Evolutionary conservation across 1,284 basidiomycete species (phyloP), one percentile per base, ranked within the genome.

Genomic region (Tilletia walkeri): DNA sequence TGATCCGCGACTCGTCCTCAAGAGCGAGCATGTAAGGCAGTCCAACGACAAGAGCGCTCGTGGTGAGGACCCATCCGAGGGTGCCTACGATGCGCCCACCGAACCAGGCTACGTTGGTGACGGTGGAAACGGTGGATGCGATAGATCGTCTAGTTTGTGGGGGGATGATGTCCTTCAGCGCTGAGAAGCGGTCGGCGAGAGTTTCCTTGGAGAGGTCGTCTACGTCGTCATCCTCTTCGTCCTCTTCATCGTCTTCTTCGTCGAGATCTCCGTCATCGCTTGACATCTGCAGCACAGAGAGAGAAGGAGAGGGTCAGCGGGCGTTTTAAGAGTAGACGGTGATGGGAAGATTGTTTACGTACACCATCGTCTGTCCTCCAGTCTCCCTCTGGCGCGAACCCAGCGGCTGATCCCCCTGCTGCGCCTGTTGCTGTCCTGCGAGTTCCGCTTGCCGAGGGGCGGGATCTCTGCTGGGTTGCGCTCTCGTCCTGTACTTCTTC

Each of bases 1-100:
- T 91, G 72, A 96, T 89, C 85, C 94, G 93, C 67, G 92, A 91
- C 86, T 99, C 95, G 85, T 96, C 95, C 85, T 99, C 95, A 75
- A 98, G 88, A 70, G 90, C 91, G 76, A 99, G 88, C 1, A 94
- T 94, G 76, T 97, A 88, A 38, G 95, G 95, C 66, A 99, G 87
- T 6, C 93, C 96, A 66, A 99, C 90, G 71, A 99, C 89, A 66
- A 99, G 87, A 0, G 94, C 94, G 65, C 91, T 93, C 18, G 95
- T 99, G 70, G 93, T 95, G 82, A 95, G 87, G 75, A 97, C 89
- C 95, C 95, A 99, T 67, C 94, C 91, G 80, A 95, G 85, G 83
- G 92, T 94, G 20, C 96, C 95, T 36, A 90, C 88, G 65, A 92
- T 80, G 85, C 90, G 92, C 61, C 88, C 87, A 7, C 89, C 87